Percentiles rank a stretch among this genome's conserved stretches.
phyloP scores from a whole-genome alignment of 169 alveolate species.

The Babesia microti region DNA sequence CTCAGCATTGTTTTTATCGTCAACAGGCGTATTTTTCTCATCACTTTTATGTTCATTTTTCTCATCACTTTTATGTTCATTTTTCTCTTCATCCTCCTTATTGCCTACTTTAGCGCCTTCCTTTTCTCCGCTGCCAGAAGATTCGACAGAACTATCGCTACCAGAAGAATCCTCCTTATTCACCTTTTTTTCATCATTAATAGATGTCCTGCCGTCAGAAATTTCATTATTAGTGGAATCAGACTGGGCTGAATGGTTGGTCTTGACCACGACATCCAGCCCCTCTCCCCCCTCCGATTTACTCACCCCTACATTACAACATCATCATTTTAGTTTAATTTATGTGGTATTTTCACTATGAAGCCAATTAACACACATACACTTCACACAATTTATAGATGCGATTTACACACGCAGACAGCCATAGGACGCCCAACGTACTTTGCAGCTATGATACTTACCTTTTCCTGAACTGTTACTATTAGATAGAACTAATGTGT shows the following conservation, averaged over 20 bases:
- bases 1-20: slow-evolving; percentile 1
- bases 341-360: background rate
- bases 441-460: no score
- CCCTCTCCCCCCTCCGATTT: slow-evolving; percentile 1
- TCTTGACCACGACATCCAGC: background rate
- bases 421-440: no score
- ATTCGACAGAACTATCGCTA: no score
- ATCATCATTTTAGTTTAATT: background rate
- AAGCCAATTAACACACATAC: slow-evolving; percentile 17
- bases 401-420: no score
- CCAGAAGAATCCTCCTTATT: no score
- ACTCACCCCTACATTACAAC: background rate
- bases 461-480: no score
- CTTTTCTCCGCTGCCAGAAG: no score
- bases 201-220: slow-evolving; percentile 2
- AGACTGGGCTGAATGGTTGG: background rate
- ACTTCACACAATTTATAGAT: slow-evolving; percentile 11
- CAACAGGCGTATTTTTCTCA: background rate
- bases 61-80: slow-evolving; percentile 2
- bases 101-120: background rate
- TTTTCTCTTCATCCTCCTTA: background rate
- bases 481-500: no score
- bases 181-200: background rate
- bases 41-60: slow-evolving; percentile 3
- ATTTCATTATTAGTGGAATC: background rate